Conservation (phyloP, 768 basidiomycete genomes). For the Russula ochroleuca region DNA sequence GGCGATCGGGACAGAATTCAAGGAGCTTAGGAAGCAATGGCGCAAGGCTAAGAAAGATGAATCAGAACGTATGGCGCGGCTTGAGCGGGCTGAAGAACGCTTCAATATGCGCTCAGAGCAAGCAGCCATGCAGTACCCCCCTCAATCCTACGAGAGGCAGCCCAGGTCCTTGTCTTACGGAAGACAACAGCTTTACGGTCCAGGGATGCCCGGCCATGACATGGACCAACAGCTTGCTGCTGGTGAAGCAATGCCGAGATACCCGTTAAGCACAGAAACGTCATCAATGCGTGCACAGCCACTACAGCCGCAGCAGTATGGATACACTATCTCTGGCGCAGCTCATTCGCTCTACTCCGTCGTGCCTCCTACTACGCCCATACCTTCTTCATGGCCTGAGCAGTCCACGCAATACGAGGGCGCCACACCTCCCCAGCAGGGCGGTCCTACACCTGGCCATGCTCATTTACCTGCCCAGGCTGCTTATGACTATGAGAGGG, state of each 20-base stretch:
- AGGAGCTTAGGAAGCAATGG: constrained; percentile 95
- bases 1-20: constrained; percentile 72
- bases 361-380: constrained; percentile 5
- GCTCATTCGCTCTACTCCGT: constrained; percentile 19
- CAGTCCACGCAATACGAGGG: constrained; percentile 21
- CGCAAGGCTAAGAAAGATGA: constrained; percentile 86
- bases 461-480: constrained; percentile 11
- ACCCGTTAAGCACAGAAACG: not conserved
- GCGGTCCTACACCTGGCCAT: constrained; percentile 5
- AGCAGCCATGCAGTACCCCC: not conserved
- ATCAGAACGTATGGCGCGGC: constrained; percentile 17
- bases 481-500: constrained; percentile 21
- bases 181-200: constrained; percentile 19
- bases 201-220: constrained; percentile 21
- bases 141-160: constrained; percentile 14
- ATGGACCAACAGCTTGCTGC: constrained; percentile 13
- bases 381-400: constrained; percentile 20
- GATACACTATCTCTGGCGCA: constrained; percentile 13
- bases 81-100: constrained; percentile 17
- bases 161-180: constrained; percentile 10
- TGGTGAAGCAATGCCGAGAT: constrained; percentile 11
- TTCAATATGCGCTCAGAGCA: constrained; percentile 12
- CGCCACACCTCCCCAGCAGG: constrained; percentile 10
- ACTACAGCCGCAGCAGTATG: constrained; percentile 8
- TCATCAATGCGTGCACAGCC: constrained; percentile 16